Conservation (phyloP, 805 yeast genomes). For the Trichomonascus vanleenenianus region DNA sequence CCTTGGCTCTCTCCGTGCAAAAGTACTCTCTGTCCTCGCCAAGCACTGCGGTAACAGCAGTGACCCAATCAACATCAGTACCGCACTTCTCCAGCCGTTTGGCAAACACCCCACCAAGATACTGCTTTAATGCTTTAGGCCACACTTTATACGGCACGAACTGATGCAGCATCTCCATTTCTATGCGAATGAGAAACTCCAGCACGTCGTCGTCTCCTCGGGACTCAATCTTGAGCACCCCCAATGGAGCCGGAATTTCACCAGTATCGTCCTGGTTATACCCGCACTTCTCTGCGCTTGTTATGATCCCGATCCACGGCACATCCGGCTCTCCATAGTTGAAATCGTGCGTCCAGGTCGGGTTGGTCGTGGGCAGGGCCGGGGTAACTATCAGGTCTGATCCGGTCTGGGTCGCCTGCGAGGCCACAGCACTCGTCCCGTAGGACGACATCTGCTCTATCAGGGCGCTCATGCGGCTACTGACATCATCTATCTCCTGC, state of each 20-base stretch:
- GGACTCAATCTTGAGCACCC: neutral
- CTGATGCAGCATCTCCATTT: neutral
- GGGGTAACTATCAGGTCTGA: neutral
- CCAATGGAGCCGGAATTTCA: neutral
- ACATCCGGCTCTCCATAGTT: neutral
- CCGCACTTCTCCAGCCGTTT: neutral
- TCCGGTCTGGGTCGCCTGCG: no score
- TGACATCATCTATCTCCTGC: no score
- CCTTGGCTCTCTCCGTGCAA: neutral
- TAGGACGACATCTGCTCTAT: no score
- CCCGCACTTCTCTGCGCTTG: neutral
- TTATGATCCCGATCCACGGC: neutral
- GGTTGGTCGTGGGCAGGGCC: neutral
- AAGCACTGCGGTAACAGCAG: neutral
- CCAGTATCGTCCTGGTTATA: neutral
- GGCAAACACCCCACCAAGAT: neutral
- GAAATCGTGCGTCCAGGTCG: neutral
- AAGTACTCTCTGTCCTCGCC: neutral
- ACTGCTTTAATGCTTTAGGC: neutral
- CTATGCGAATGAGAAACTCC: neutral
- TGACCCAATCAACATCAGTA: neutral
- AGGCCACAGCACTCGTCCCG: no score
- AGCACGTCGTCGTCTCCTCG: neutral
- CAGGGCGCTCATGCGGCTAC: no score
- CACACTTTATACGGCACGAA: neutral